A percentile compares a stretch with the other conserved stretches of the same genome.
phyloP scores from a whole-genome alignment of 768 basidiomycete genomes.

The Mycena galericulata region DNA sequence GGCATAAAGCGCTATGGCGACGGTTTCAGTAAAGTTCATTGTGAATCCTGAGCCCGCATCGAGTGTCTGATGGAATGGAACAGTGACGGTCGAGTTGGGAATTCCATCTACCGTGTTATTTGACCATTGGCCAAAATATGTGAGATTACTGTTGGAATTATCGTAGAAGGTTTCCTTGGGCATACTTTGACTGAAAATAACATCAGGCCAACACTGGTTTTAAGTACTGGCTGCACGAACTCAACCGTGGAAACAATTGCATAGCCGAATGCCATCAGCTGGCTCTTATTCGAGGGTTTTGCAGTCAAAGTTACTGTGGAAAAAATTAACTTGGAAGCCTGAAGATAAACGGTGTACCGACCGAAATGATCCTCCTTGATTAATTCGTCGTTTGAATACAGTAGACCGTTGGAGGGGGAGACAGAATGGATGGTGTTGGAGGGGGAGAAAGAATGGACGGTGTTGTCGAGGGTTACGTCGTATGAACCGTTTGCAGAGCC shows the following conservation, averaged over 20 bases:
- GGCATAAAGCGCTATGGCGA: slow-evolving; percentile 13
- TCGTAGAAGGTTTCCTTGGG: slow-evolving; percentile 8
- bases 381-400: slow-evolving; percentile 14
- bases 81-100: slow-evolving; percentile 19
- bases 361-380: slow-evolving; percentile 13
- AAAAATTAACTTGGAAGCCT: neutral
- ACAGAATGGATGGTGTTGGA: too few relatives aligned
- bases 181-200: neutral
- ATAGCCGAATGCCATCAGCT: neutral
- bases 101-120: slow-evolving; percentile 9
- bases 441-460: neutral
- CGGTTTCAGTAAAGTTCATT: slow-evolving; percentile 19
- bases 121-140: slow-evolving; percentile 22
- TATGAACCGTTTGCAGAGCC: slow-evolving; percentile 20
- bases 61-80: slow-evolving; percentile 22
- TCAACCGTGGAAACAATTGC: slow-evolving; percentile 13
- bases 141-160: slow-evolving; percentile 10
- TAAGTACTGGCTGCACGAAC: neutral
- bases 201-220: neutral
- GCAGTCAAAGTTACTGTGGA: slow-evolving; percentile 12
- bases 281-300: neutral
- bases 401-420: neutral
- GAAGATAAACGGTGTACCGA: neutral
- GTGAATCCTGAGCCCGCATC: neutral
- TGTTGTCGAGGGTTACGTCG: slow-evolving; percentile 9